phyloP scores from a whole-genome alignment of 768 basidiomycete genomes.

The Termitomyces sp. region DNA sequence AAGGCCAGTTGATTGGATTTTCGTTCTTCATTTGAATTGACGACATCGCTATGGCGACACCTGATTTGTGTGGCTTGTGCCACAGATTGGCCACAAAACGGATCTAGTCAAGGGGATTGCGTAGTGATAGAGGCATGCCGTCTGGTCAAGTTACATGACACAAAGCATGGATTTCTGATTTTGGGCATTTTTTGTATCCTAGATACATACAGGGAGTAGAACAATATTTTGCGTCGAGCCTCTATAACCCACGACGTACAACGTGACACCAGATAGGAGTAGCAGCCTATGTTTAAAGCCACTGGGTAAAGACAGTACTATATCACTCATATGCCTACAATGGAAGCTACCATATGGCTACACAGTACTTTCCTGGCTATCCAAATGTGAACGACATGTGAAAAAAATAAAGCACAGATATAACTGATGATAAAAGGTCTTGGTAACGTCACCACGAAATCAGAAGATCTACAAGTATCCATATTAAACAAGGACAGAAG shows the following conservation, averaged over 20 bases:
- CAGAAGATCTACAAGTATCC: not conserved
- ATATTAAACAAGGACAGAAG: slow-evolving; percentile 1
- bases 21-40: not conserved
- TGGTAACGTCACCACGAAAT: not conserved
- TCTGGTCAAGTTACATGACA: not conserved
- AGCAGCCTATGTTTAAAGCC: not conserved
- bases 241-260: not conserved
- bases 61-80: not conserved
- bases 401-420: not conserved
- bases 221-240: not conserved
- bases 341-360: not conserved
- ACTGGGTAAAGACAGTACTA: not conserved
- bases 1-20: not conserved
- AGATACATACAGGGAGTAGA: not conserved
- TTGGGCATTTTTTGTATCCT: too few species aligned
- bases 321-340: not conserved
- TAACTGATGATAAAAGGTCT: not conserved
- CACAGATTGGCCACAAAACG: not conserved
- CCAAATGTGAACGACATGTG: not conserved
- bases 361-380: not conserved
- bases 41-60: not conserved
- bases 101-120: not conserved
- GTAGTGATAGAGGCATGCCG: not conserved
- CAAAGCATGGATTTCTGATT: not conserved
- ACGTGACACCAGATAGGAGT: not conserved